These are phyloP conservation scores for Ogataea parapolymorpha DNA, from an alignment of 805 yeast species.

Conservation along the genomic window DNA sequence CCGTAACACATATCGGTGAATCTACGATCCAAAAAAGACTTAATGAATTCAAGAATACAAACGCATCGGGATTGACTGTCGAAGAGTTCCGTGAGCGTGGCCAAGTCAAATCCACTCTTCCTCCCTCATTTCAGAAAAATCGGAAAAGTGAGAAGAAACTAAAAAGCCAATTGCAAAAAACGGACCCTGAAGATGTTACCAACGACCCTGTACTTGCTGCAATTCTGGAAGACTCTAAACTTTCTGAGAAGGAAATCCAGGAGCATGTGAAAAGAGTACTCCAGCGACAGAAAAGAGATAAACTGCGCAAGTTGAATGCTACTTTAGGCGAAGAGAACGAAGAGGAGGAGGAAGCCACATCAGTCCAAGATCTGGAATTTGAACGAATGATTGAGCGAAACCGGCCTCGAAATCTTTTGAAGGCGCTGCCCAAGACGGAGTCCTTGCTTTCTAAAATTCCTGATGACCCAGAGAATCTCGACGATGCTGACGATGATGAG, in stretches of 20 bases:
- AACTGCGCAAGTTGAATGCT: constrained; percentile 17
- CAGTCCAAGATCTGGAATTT: constrained; percentile 28
- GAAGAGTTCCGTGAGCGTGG: constrained; percentile 58
- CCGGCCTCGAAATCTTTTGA: constrained; percentile 53
- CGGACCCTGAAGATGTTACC: constrained; percentile 36
- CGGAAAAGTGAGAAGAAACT: constrained; percentile 45
- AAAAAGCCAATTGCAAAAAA: constrained; percentile 26
- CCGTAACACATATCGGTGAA: constrained; percentile 92
- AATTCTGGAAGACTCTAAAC: constrained; percentile 41
- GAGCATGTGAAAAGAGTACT: constrained; percentile 30
- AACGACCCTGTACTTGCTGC: constrained; percentile 43
- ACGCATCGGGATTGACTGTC: constrained; percentile 70
- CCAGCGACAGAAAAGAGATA: constrained; percentile 26
- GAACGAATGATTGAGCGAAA: constrained; percentile 40
- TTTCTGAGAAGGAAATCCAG: constrained; percentile 45
- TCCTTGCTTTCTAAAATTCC: constrained; percentile 50
- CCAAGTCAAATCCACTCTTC: constrained; percentile 51
- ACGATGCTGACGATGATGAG: constrained; percentile 85
- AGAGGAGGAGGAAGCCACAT: constrained; percentile 11
- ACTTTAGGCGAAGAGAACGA: constrained; percentile 11
- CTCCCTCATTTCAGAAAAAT: constrained; percentile 78
- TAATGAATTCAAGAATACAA: constrained; percentile 79
- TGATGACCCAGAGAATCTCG: constrained; percentile 59
- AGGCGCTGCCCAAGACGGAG: constrained; percentile 52
- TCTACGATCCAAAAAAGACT: constrained; percentile 88